phyloP scores from a whole-genome alignment of 495 filamentous ascomycete species.

The Neurospora hispaniola region DNA sequence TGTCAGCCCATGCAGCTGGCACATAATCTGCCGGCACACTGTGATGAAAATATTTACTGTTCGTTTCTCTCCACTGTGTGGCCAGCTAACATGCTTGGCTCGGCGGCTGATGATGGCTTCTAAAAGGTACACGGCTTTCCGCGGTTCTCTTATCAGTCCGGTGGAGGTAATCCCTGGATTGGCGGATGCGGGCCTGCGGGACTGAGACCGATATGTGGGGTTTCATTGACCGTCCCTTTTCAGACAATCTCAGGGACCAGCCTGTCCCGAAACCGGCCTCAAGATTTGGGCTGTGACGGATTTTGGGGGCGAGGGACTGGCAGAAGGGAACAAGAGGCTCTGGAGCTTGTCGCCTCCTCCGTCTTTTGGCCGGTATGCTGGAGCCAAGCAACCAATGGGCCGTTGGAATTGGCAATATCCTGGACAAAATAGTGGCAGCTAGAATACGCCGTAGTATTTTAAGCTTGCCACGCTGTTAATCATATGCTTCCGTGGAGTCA shows the following conservation, averaged over 20 bases:
- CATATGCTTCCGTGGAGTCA: neutral
- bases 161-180: conserved; percentile 20
- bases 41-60: neutral
- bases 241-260: conserved; percentile 10
- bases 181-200: conserved; percentile 1
- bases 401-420: neutral
- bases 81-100: neutral
- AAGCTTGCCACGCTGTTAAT: neutral
- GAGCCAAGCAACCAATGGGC: neutral
- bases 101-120: neutral
- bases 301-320: neutral
- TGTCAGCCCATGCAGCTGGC: neutral
- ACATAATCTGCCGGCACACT: neutral
- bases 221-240: conserved; percentile 3
- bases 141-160: conserved; percentile 20
- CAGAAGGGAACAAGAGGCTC: neutral
- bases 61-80: neutral
- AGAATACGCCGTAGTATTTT: neutral
- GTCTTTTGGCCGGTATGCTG: neutral
- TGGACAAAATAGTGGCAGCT: neutral
- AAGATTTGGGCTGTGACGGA: conserved; percentile 1
- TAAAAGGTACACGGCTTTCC: neutral
- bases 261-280: conserved; percentile 16
- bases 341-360: neutral
- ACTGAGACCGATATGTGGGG: neutral